Percentiles rank a stretch among this genome's conserved stretches.
These are phyloP conservation scores for Coleophoma cylindrospora DNA, from an alignment of 2,329 filamentous ascomycete genomes.

Conservation along the genomic window DNA sequence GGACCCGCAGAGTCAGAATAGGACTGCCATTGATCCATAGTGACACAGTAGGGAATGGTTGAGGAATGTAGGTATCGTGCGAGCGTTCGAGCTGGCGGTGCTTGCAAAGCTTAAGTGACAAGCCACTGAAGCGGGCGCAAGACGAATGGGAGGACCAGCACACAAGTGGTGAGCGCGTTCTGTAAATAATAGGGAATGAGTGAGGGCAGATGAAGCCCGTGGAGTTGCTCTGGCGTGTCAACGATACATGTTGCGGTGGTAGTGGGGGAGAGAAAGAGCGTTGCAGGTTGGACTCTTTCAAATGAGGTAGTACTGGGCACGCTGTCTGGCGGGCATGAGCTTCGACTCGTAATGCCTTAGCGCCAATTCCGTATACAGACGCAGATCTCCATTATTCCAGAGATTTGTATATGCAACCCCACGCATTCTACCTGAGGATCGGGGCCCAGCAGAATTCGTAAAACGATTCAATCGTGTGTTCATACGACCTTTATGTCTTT, in stretches of 20 bases:
- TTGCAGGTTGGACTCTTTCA: neutral
- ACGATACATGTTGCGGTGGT: conserved; percentile 21
- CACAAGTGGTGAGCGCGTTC: conserved; percentile 18
- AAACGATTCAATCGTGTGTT: no score
- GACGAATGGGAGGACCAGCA: conserved; percentile 1
- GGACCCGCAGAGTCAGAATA: conserved; percentile 61
- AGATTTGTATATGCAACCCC: no score
- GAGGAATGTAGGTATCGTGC: conserved; percentile 1
- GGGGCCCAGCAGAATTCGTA: no score
- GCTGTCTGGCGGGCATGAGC: no score
- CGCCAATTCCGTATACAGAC: no score
- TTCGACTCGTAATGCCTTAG: no score
- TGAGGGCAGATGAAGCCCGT: conserved; percentile 22
- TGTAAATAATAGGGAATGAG: conserved; percentile 7
- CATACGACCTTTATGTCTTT: no score
- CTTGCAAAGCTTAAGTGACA: neutral
- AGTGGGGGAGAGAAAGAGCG: conserved; percentile 1
- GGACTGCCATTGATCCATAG: conserved; percentile 62
- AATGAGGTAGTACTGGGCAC: no score
- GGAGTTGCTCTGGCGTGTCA: conserved; percentile 18
- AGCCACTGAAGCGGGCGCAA: neutral
- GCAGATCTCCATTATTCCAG: no score
- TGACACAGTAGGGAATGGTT: conserved; percentile 13
- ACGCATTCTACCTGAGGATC: no score
- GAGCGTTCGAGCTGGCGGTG: conserved; percentile 2